Conservation (phyloP, 2,329 filamentous ascomycete species). For the Colletotrichum lini region DNA sequence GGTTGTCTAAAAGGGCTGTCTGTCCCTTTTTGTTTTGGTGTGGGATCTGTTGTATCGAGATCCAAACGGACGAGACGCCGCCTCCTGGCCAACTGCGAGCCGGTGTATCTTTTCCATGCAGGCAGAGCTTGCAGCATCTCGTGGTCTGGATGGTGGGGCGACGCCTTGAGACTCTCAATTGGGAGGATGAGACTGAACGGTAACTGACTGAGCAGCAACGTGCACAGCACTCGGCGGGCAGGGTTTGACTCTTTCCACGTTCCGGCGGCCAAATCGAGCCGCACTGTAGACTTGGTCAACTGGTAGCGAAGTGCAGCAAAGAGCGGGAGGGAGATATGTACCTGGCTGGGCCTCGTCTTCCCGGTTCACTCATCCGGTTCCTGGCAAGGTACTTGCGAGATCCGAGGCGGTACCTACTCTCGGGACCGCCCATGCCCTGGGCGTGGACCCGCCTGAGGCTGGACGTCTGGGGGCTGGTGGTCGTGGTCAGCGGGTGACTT, state of each 20-base stretch:
- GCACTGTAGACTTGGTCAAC: slow-evolving; percentile 35
- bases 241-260: too few species aligned
- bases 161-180: background rate
- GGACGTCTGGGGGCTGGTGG: slow-evolving; percentile 31
- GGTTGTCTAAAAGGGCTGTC: slow-evolving; percentile 29
- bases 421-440: slow-evolving; percentile 13
- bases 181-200: background rate
- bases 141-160: slow-evolving; percentile 37
- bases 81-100: slow-evolving; percentile 34
- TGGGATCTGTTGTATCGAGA: slow-evolving; percentile 38
- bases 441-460: slow-evolving; percentile 36
- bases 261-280: slow-evolving; percentile 8
- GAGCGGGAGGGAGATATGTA: slow-evolving; percentile 8
- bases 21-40: slow-evolving; percentile 26
- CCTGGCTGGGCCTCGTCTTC: slow-evolving; percentile 16
- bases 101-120: slow-evolving; percentile 29
- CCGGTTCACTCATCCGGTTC: slow-evolving; percentile 39
- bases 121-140: slow-evolving; percentile 40
- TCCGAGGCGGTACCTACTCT: slow-evolving; percentile 31
- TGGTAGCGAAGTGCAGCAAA: background rate
- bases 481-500: slow-evolving; percentile 42
- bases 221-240: background rate
- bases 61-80: slow-evolving; percentile 38
- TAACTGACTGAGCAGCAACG: background rate
- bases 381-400: slow-evolving; percentile 35